These are phyloP conservation scores for Eruca vesicaria DNA, from an alignment of 441 rosid species.

Conservation along the genomic window DNA sequence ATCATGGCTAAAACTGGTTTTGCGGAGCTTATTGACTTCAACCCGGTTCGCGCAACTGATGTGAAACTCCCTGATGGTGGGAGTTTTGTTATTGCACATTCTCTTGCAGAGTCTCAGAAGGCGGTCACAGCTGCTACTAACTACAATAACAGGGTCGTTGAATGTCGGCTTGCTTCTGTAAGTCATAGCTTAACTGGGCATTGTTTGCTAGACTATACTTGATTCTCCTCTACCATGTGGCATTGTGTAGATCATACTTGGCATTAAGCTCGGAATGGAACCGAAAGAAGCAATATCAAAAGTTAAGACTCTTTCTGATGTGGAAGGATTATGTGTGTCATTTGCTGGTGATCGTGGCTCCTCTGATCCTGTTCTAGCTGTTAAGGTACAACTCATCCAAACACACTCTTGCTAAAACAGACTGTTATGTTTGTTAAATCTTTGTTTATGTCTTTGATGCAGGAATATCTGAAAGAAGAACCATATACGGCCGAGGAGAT, in stretches of 20 bases:
- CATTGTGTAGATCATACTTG: slow-evolving; percentile 71
- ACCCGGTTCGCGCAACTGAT: slow-evolving; percentile 92
- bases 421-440: not conserved
- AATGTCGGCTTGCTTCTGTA: slow-evolving; percentile 90
- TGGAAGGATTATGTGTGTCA: slow-evolving; percentile 78
- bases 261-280: slow-evolving; percentile 81
- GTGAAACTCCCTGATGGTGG: slow-evolving; percentile 95
- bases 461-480: slow-evolving; percentile 79
- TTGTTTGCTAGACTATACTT: not conserved
- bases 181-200: slow-evolving; percentile 29
- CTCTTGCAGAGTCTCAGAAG: slow-evolving; percentile 95
- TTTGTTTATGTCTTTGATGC: slow-evolving; percentile 9
- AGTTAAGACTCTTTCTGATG: slow-evolving; percentile 88
- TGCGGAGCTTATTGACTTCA: slow-evolving; percentile 99
- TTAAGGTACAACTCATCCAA: slow-evolving; percentile 58
- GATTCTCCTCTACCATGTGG: slow-evolving; percentile 17
- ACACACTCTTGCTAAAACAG: not conserved
- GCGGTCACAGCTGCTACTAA: slow-evolving; percentile 97
- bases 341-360: slow-evolving; percentile 58
- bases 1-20: slow-evolving; percentile 94
- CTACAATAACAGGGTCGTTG: slow-evolving; percentile 96
- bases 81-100: slow-evolving; percentile 88
- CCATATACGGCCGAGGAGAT: slow-evolving; percentile 77
- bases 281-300: slow-evolving; percentile 67
- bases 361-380: slow-evolving; percentile 79